Conservation (phyloP, 768 basidiomycete genomes). For the Cystobasidium onofrii region DNA sequence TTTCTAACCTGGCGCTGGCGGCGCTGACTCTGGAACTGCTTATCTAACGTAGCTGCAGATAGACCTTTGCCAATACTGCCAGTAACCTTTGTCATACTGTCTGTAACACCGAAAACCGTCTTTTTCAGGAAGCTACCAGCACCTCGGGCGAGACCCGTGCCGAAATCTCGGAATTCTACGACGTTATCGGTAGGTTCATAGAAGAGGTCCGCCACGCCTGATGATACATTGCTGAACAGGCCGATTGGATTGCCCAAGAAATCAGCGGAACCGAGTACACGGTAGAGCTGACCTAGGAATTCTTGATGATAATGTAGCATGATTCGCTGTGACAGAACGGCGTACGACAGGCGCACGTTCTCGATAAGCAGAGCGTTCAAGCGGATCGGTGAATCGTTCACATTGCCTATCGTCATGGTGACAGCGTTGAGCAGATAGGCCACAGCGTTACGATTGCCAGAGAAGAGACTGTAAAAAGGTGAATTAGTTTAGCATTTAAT, state of each 20-base stretch:
- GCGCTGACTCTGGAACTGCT: constrained; percentile 84
- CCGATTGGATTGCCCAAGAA: constrained; percentile 87
- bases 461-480: background rate
- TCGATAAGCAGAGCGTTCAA: constrained; percentile 90
- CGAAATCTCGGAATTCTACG: constrained; percentile 90
- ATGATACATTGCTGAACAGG: constrained; percentile 94
- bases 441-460: constrained; percentile 65
- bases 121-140: constrained; percentile 98
- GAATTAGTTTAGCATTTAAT: background rate
- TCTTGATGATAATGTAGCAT: constrained; percentile 89
- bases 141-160: constrained; percentile 69
- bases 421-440: constrained; percentile 88
- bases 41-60: constrained; percentile 92
- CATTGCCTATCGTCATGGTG: constrained; percentile 92
- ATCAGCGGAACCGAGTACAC: constrained; percentile 95
- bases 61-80: constrained; percentile 95
- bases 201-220: constrained; percentile 95
- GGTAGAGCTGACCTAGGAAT: constrained; percentile 83
- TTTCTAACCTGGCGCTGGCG: constrained; percentile 84
- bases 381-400: constrained; percentile 89
- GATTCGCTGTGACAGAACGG: constrained; percentile 75
- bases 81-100: constrained; percentile 96
- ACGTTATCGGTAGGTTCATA: constrained; percentile 96
- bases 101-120: constrained; percentile 90
- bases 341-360: constrained; percentile 78